Conservation (phyloP, 1,139 yeast species). For the Yamadazyma siamensis region DNA sequence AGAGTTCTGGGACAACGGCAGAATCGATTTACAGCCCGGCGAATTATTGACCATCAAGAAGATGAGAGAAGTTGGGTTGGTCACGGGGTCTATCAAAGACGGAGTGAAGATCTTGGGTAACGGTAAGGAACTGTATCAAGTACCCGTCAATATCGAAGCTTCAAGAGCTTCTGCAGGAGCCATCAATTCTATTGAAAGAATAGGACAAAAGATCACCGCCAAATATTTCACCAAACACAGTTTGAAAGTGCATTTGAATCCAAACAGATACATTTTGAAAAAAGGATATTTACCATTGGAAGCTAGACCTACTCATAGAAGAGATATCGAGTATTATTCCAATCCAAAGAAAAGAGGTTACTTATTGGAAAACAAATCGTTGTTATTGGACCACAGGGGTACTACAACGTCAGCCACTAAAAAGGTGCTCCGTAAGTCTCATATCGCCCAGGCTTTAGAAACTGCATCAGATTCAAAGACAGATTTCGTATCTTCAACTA, state of each 20-base stretch:
- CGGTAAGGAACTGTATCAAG: constrained; percentile 54
- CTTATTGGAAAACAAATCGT: constrained; percentile 41
- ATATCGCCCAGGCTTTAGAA: constrained; percentile 29
- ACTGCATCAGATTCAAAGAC: constrained; percentile 25
- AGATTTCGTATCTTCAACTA: constrained; percentile 15
- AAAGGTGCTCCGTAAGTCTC: constrained; percentile 21
- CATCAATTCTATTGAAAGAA: constrained; percentile 64
- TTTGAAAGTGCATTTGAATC: constrained; percentile 72
- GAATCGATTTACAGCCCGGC: constrained; percentile 59
- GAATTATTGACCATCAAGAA: constrained; percentile 57
- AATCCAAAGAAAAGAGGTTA: constrained; percentile 75
- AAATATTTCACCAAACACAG: constrained; percentile 67
- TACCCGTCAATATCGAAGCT: constrained; percentile 75
- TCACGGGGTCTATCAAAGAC: constrained; percentile 67
- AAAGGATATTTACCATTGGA: constrained; percentile 80
- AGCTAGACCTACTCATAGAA: constrained; percentile 82
- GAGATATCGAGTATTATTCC: constrained; percentile 78
- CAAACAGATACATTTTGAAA: constrained; percentile 62
- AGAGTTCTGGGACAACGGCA: constrained; percentile 63
- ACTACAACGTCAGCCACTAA: constrained; percentile 14
- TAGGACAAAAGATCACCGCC: constrained; percentile 73
- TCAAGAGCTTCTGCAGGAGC: constrained; percentile 76
- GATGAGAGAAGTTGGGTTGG: constrained; percentile 72
- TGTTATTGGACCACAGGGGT: constrained; percentile 38
- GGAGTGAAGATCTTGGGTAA: constrained; percentile 82